phyloP scores from a whole-genome alignment of 768 basidiomycete genomes.

The Lactifluus subvellereus region DNA sequence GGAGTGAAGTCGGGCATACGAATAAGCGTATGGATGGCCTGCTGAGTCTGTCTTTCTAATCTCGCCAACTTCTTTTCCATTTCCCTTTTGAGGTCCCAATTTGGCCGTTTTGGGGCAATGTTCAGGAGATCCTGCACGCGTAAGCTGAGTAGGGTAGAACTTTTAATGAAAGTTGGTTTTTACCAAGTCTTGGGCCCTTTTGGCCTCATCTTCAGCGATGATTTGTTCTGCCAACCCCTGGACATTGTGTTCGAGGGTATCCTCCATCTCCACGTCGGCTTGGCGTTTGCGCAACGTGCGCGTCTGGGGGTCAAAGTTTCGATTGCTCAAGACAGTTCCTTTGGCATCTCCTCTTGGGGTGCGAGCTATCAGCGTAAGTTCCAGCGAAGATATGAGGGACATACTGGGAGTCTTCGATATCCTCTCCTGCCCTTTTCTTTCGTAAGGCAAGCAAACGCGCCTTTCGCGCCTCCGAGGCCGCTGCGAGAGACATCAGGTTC shows the following conservation, averaged over 20 bases:
- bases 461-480: conserved; percentile 76
- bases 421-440: conserved; percentile 60
- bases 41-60: conserved; percentile 87
- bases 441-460: conserved; percentile 72
- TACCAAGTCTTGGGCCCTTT: conserved; percentile 83
- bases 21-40: conserved; percentile 88
- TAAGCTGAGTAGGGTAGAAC: conserved; percentile 4
- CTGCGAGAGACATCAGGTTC: conserved; percentile 56
- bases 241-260: conserved; percentile 85
- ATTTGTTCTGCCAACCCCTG: conserved; percentile 80
- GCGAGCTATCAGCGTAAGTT: background rate
- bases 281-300: conserved; percentile 66
- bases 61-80: conserved; percentile 85
- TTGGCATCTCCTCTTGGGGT: conserved; percentile 16
- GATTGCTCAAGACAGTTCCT: conserved; percentile 53
- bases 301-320: conserved; percentile 90
- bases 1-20: conserved; percentile 49
- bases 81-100: conserved; percentile 94
- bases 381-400: conserved; percentile 28
- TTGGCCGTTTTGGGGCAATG: conserved; percentile 94
- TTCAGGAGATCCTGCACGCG: conserved; percentile 80
- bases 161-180: conserved; percentile 28
- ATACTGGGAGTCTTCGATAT: conserved; percentile 38
- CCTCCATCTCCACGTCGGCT: conserved; percentile 55
- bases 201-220: conserved; percentile 80